phyloP scores from a whole-genome alignment of 1,284 basidiomycete species.

The Fomitopsis palustris region DNA sequence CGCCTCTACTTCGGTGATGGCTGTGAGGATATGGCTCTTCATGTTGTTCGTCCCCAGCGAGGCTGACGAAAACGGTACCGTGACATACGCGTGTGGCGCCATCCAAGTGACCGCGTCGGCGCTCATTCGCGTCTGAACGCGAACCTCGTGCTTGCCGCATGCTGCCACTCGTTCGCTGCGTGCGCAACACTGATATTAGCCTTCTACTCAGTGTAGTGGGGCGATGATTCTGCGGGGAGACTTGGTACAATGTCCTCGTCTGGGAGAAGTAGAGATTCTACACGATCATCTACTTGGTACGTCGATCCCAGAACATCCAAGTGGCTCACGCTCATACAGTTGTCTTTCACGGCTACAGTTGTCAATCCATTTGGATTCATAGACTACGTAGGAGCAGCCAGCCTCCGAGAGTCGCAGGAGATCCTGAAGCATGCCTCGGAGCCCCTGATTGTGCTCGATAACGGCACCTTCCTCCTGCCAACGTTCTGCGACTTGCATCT shows the following conservation, averaged over 20 bases:
- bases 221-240: slow-evolving; percentile 41
- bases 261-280: slow-evolving; percentile 51
- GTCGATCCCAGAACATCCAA: neutral
- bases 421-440: slow-evolving; percentile 21
- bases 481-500: slow-evolving; percentile 81
- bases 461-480: slow-evolving; percentile 67
- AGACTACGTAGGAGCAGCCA: slow-evolving; percentile 40
- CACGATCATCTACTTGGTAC: slow-evolving; percentile 57
- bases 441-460: slow-evolving; percentile 35
- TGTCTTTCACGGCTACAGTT: too few species aligned
- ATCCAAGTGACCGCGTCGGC: too few species aligned
- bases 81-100: too few species aligned
- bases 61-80: too few species aligned
- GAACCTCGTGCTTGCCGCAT: too few species aligned
- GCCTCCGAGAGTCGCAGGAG: slow-evolving; percentile 31
- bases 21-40: neutral
- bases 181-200: neutral
- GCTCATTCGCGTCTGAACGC: too few species aligned
- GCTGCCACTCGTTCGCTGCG: too few species aligned
- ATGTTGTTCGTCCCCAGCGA: neutral
- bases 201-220: neutral
- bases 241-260: slow-evolving; percentile 52
- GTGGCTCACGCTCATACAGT: slow-evolving; percentile 3
- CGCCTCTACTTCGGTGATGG: too few species aligned
- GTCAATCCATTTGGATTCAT: slow-evolving; percentile 55